These are phyloP conservation scores for Tetrastigma voinierianum DNA, from an alignment of 164 flowering plant genomes.

Conservation along the genomic window DNA sequence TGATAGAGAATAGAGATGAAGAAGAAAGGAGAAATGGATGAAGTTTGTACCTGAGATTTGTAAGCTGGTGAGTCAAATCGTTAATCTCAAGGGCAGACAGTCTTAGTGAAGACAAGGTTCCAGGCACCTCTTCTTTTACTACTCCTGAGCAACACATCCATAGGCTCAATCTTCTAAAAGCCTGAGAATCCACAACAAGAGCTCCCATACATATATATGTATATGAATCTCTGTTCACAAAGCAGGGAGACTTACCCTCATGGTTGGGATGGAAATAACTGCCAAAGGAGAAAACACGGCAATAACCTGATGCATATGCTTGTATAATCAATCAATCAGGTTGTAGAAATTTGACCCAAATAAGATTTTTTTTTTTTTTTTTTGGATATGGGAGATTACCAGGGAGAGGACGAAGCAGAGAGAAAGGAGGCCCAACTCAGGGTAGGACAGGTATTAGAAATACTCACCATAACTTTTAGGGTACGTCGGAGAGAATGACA, in stretches of 20 bases:
- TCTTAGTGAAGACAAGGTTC: conserved; percentile 21
- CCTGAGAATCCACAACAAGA: not conserved
- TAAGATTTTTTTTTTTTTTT: no score
- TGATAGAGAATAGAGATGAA: not conserved
- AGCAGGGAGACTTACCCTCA: conserved; percentile 11
- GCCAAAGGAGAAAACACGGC: conserved; percentile 13
- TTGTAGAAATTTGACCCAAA: not conserved
- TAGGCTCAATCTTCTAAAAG: conserved; percentile 19
- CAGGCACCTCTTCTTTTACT: conserved; percentile 16
- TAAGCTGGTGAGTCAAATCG: conserved; percentile 15
- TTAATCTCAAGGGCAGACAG: conserved; percentile 19
- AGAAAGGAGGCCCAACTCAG: conserved; percentile 17
- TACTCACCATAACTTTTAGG: not conserved
- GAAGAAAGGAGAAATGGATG: not conserved
- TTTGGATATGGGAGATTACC: not conserved
- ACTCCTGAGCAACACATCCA: conserved; percentile 5
- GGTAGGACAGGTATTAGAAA: conserved; percentile 5
- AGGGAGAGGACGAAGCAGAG: conserved; percentile 16
- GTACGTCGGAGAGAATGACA: not conserved
- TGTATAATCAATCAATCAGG: not conserved
- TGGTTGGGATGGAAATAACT: conserved; percentile 17
- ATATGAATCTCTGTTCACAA: not conserved
- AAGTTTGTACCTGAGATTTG: conserved; percentile 12
- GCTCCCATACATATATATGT: not conserved
- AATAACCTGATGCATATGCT: conserved; percentile 1